Conservation (phyloP, 345 rosid species). For the Gossypium longicalyx region DNA sequence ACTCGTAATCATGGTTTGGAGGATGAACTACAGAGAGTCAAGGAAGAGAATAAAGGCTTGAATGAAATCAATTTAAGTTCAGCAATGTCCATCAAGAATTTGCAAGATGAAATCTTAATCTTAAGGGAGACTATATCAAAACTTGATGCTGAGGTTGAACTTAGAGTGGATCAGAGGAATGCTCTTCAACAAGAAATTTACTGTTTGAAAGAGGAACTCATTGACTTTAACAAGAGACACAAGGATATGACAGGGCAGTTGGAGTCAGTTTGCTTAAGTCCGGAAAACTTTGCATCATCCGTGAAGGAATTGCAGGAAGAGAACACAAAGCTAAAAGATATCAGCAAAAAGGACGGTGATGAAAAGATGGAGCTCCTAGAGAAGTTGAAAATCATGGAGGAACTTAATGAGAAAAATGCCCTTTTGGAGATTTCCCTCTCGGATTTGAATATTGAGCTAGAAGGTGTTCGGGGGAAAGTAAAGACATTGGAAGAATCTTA, state of each 20-base stretch:
- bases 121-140: conserved; percentile 63
- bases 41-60: conserved; percentile 53
- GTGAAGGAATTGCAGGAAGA: conserved; percentile 66
- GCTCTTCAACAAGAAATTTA: conserved; percentile 98
- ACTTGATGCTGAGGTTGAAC: conserved; percentile 86
- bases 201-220: conserved; percentile 88
- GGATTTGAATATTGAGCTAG: conserved; percentile 80
- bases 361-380: conserved; percentile 55
- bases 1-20: conserved; percentile 46
- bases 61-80: conserved; percentile 69
- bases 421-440: conserved; percentile 83
- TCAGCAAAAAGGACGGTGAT: conserved; percentile 38
- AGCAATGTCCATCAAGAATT: conserved; percentile 51
- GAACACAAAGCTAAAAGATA: conserved; percentile 51
- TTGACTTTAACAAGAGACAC: conserved; percentile 64
- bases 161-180: conserved; percentile 83
- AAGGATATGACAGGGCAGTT: conserved; percentile 58
- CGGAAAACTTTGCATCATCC: conserved; percentile 55
- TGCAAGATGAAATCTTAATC: conserved; percentile 67
- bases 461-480: conserved; percentile 58
- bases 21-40: conserved; percentile 53
- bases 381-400: conserved; percentile 75
- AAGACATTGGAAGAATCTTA: conserved; percentile 61
- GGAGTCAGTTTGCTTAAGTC: conserved; percentile 58
- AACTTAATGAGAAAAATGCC: conserved; percentile 67